Conservation (phyloP, 306 rosid species). For the Casuarina glauca region DNA sequence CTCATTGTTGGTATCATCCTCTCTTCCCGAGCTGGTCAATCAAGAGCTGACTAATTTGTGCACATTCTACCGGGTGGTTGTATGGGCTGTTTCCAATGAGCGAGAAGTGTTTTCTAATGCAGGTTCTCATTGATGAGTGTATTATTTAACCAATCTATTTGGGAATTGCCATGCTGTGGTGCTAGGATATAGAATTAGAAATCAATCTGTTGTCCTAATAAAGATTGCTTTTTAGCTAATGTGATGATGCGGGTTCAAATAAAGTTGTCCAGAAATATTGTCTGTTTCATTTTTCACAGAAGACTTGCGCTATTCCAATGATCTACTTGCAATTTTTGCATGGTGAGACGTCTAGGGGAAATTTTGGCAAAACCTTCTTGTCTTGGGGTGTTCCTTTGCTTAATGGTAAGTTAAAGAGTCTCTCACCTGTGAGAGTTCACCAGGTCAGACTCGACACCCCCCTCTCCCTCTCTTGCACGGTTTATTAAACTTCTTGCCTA, state of each 20-base stretch:
- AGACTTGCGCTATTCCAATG: too few relatives aligned
- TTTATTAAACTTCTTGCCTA: too few relatives aligned
- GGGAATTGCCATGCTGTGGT: slow-evolving; percentile 12
- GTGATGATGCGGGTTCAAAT: slow-evolving; percentile 4
- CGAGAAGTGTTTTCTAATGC: neutral
- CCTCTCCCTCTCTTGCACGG: too few relatives aligned
- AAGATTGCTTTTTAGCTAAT: slow-evolving; percentile 1
- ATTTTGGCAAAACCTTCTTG: neutral
- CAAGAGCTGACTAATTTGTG: slow-evolving; percentile 50
- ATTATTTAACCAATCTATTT: slow-evolving; percentile 12
- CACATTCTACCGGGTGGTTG: slow-evolving; percentile 8
- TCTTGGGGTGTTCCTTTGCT: too few relatives aligned
- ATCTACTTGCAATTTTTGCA: too few relatives aligned
- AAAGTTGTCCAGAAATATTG: neutral
- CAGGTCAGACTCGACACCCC: too few relatives aligned
- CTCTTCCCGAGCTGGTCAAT: slow-evolving; percentile 64
- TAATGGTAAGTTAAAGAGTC: too few relatives aligned
- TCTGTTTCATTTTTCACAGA: neutral
- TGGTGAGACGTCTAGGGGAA: too few relatives aligned
- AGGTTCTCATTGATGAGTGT: slow-evolving; percentile 25
- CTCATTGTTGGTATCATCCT: slow-evolving; percentile 65
- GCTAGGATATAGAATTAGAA: slow-evolving; percentile 28
- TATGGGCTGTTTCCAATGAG: neutral
- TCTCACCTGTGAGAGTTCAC: too few relatives aligned
- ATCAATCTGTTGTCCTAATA: slow-evolving; percentile 19